phyloP scores from a whole-genome alignment of 1,284 basidiomycete species.

The Exobasidium cylindrosporum region DNA sequence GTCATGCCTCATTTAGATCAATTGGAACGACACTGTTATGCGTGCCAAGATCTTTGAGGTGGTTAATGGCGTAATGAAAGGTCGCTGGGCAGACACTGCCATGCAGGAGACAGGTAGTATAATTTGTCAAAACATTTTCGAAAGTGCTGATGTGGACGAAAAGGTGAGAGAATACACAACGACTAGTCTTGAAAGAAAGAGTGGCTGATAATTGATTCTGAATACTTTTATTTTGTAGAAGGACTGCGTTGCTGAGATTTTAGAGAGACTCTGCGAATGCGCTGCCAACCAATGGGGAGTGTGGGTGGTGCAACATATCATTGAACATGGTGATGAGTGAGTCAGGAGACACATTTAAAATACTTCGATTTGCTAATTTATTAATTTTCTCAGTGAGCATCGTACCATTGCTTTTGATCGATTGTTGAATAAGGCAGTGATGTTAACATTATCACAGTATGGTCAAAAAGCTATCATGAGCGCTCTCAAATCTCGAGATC shows the following conservation, averaged over 20 bases:
- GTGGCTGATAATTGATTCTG: neutral
- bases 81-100: constrained; percentile 39
- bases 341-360: neutral
- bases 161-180: constrained; percentile 17
- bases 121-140: constrained; percentile 48
- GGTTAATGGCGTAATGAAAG: constrained; percentile 38
- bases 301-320: constrained; percentile 52
- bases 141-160: constrained; percentile 33
- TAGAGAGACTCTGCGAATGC: constrained; percentile 34
- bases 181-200: too few species aligned
- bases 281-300: constrained; percentile 52
- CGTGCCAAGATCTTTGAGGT: constrained; percentile 31
- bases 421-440: constrained; percentile 28
- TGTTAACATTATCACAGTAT: constrained; percentile 46
- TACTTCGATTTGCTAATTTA: too few species aligned
- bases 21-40: constrained; percentile 29
- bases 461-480: constrained; percentile 53
- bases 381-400: constrained; percentile 18
- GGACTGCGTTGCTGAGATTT: constrained; percentile 44
- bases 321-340: constrained; percentile 40
- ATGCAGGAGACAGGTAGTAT: constrained; percentile 46
- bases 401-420: constrained; percentile 28
- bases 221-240: neutral
- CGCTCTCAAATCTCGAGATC: constrained; percentile 39
- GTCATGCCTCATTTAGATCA: too few species aligned